These are phyloP conservation scores for Clonostachys sp. DNA, from an alignment of 2,329 filamentous ascomycete species.

Conservation along the genomic window DNA sequence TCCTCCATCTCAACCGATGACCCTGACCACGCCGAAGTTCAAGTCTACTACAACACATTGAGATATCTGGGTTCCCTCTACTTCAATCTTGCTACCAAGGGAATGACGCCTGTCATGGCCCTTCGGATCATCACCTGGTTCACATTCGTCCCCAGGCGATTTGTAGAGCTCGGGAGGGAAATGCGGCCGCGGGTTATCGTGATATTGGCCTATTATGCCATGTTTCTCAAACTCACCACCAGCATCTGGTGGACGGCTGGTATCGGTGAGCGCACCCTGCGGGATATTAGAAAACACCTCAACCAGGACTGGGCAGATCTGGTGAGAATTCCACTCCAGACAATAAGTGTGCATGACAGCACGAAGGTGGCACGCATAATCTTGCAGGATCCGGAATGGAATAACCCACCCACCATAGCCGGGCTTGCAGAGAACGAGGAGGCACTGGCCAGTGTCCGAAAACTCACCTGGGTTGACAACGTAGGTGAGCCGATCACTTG, in stretches of 20 bases:
- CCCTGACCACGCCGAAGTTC: slow-evolving; percentile 28
- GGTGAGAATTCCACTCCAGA: slow-evolving; percentile 33
- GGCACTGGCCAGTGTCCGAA: slow-evolving; percentile 1
- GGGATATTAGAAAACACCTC: slow-evolving; percentile 33
- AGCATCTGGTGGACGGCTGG: slow-evolving; percentile 45
- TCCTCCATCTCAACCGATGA: slow-evolving; percentile 35
- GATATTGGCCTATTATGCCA: slow-evolving; percentile 47
- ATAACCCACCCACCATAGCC: not conserved
- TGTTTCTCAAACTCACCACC: slow-evolving; percentile 39
- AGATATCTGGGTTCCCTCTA: slow-evolving; percentile 48
- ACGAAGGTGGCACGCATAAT: slow-evolving; percentile 33
- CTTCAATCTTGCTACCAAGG: slow-evolving; percentile 32
- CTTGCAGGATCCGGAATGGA: slow-evolving; percentile 38
- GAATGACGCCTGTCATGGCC: slow-evolving; percentile 36
- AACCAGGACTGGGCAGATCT: slow-evolving; percentile 32
- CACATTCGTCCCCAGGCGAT: slow-evolving; percentile 40
- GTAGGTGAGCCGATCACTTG: slow-evolving; percentile 3
- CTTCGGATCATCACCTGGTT: slow-evolving; percentile 49
- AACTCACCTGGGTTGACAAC: slow-evolving; percentile 10
- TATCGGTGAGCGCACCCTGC: slow-evolving; percentile 39
- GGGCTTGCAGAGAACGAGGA: not conserved
- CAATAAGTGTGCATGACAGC: slow-evolving; percentile 22
- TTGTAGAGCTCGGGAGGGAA: slow-evolving; percentile 36
- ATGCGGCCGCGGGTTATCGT: slow-evolving; percentile 40
- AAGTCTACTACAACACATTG: slow-evolving; percentile 39